Base-by-base conservation (phyloP, 1,139 yeast genomes). In the Nakaseomyces sp. region DNA sequence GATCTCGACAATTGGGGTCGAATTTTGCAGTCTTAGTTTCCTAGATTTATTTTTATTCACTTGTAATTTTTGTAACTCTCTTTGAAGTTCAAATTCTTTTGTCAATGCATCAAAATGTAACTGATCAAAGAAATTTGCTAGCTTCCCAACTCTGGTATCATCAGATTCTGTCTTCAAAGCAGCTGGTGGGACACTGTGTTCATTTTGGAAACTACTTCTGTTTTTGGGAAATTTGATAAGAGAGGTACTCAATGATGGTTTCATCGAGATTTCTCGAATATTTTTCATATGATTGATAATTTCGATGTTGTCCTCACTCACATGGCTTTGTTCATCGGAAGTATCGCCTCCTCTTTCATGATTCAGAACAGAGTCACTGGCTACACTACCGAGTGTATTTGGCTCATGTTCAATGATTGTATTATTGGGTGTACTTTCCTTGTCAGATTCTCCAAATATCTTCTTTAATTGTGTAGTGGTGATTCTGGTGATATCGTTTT, bases 1-100 rank as follows among this genome's bases (percentile, higher is more conserved):
- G 24, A 93, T 85, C 55, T 89, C 96, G 24, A 89, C 97, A 46
- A 86, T 83, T 0, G 98, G 97, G 49, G 76, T 79, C 4, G 94
- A 81, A 2, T 80, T 77, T 20, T 81, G 79, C 45, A 87, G 77
- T 1, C 93, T 91, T 29, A 74, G 70, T 0, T 95, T 94, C 44
- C 82, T 74, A 50, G 80, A 81, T 47, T 84, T 76, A 47, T 77
- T 76, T 20, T 73, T 75, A 29, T 72, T 71, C 44, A 83, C 60
- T 51, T 82, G 77, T 47, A 73, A 70, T 50, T 89, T 72, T 58
- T 88, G 96, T 44, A 74, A 68, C 50, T 88, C 95, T 57, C 97
- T 76, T 57, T 89, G 95, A 53, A 79, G 74, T 56, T 85, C 93
- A 61, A 91, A 89, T 58, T 91, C 97, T 54, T 74, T 71, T 0